Evolutionary conservation across 352 stramenopile genomes (phyloP), one percentile per base, ranked within the genome.

Genomic region (Phytophthora boehmeriae): DNA sequence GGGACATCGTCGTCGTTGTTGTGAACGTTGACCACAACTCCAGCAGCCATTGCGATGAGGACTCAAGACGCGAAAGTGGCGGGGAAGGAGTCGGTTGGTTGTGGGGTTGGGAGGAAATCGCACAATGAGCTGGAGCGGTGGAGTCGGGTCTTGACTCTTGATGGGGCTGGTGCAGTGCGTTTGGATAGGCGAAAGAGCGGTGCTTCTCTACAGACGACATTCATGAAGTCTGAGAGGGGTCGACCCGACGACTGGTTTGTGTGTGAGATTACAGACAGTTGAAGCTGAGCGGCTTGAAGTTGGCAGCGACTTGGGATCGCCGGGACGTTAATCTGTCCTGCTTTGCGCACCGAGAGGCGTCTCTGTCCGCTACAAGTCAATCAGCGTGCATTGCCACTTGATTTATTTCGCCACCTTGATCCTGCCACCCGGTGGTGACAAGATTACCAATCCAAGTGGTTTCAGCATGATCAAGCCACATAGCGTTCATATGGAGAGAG

Each of bases 1-100:
- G 63, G 63, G 35, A 51, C 48, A 42, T 55, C 54, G 2, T 59
- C 39, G n/a, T 44, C 43, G 43, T 52, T 35, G 56, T 49, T 60
- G 38, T 41, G 34, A 39, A 64, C 32, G 34, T 66, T 59, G 34
- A 60, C 51, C 30, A 51, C n/a, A 23, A 60, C 46, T 5, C 43
- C 49, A 2, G 34, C 51, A 60, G 50, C 50, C 50, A 55, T 60
- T 46, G 48, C 17, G 28, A 36, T 30, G 36, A 41, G 23, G n/a
- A n/a, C n/a, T n/a, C n/a, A 30, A 30, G 6, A 6, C 25, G 6
- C 25, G n/a, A n/a, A n/a, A 30, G 46, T 17, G 43, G 36, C 38
- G 22, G 19, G 41, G 32, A 47, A 17, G 48, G 5, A n/a, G 35
- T 38, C 9, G 36, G 22, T 8, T 36, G n/a, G n/a, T 25, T 57